These are phyloP conservation scores for Vigna radiata DNA, from an alignment of 306 rosid species.

Conservation along the genomic window DNA sequence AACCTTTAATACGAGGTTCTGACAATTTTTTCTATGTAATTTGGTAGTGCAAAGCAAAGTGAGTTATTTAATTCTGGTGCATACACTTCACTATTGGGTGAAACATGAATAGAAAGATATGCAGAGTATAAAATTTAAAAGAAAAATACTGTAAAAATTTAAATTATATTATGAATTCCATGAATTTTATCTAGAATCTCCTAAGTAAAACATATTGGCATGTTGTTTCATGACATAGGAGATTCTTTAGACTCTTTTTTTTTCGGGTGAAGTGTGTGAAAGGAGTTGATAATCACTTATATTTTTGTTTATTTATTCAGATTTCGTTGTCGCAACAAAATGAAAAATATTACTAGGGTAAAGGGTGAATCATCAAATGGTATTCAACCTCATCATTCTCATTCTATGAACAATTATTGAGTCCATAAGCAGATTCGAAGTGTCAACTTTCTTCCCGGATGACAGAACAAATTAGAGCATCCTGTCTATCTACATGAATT, in stretches of 20 bases:
- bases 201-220: no score
- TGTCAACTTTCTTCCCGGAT: neutral
- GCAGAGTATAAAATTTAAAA: neutral
- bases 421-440: neutral
- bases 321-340: neutral
- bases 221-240: no score
- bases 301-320: neutral
- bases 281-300: neutral
- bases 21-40: neutral
- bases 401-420: neutral
- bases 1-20: neutral
- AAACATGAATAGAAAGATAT: neutral
- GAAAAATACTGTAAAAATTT: neutral
- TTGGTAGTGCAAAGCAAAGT: neutral
- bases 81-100: neutral
- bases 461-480: slow-evolving; percentile 6
- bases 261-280: neutral
- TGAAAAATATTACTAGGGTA: neutral
- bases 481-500: neutral
- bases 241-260: neutral
- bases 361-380: neutral
- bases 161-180: no score
- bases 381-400: slow-evolving; percentile 13
- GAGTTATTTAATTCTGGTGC: neutral
- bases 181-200: no score